phyloP scores from a whole-genome alignment of 1,284 basidiomycete genomes.

The Puccinia polysora region DNA sequence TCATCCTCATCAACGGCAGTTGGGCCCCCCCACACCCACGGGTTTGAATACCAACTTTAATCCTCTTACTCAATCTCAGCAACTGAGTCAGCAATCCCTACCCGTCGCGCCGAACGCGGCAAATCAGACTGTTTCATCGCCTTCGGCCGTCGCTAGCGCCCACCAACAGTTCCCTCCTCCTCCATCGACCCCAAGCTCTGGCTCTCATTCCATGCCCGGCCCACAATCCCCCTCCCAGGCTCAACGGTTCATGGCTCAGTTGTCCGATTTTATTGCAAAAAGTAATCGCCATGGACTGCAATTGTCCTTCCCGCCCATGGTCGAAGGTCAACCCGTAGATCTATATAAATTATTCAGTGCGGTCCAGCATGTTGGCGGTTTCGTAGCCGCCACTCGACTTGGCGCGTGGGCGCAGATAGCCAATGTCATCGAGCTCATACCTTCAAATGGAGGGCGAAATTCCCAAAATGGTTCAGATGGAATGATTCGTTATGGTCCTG shows the following conservation, averaged over 20 bases:
- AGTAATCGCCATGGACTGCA: not conserved
- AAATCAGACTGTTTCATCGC: slow-evolving; percentile 11
- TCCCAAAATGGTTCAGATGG: slow-evolving; percentile 5
- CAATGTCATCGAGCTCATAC: slow-evolving; percentile 11
- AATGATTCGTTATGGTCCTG: slow-evolving; percentile 6
- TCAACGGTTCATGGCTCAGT: slow-evolving; percentile 21
- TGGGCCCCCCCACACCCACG: slow-evolving; percentile 24
- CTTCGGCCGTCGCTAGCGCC: slow-evolving; percentile 4
- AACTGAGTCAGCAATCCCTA: not conserved
- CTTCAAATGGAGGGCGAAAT: slow-evolving; percentile 10
- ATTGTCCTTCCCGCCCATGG: slow-evolving; percentile 25
- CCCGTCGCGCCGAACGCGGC: not conserved
- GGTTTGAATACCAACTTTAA: slow-evolving; percentile 1
- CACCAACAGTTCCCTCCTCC: not conserved
- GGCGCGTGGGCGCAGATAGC: slow-evolving; percentile 30
- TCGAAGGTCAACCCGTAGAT: slow-evolving; percentile 35
- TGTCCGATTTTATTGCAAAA: slow-evolving; percentile 29
- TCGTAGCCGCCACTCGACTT: not conserved
- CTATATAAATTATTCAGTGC: slow-evolving; percentile 8
- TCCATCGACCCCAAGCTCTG: slow-evolving; percentile 7
- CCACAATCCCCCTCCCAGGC: slow-evolving; percentile 20
- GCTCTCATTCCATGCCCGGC: not conserved
- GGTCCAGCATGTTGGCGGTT: slow-evolving; percentile 23
- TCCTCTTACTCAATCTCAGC: slow-evolving; percentile 11
- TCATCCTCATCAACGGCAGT: slow-evolving; percentile 26